Percentiles rank a stretch among this genome's conserved stretches.
Evolutionary conservation across 768 basidiomycete species (phyloP).

Genomic region (Asterophora parasitica): DNA sequence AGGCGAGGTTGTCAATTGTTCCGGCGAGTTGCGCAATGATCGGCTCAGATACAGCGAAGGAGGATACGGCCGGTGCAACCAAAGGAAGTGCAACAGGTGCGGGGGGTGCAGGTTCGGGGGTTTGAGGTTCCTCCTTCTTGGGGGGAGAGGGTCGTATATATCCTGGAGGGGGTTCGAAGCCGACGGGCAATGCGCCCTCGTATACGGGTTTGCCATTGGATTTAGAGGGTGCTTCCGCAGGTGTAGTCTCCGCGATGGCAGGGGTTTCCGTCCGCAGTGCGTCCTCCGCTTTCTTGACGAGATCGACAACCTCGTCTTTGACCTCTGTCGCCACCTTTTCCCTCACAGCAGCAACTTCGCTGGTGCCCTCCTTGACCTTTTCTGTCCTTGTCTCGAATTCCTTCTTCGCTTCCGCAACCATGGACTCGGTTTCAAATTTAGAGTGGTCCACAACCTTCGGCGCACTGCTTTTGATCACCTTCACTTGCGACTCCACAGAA

Average conservation of each 20-base stretch:
- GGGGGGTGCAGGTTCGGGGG: conserved; percentile 26
- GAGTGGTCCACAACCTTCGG: conserved; percentile 36
- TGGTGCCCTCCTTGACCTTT: conserved; percentile 12
- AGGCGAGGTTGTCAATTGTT: conserved; percentile 89
- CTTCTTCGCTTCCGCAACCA: conserved; percentile 44
- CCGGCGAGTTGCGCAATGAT: conserved; percentile 87
- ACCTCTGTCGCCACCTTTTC: conserved; percentile 31
- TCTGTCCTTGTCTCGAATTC: conserved; percentile 29
- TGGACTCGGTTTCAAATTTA: conserved; percentile 40
- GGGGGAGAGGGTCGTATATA: conserved; percentile 60
- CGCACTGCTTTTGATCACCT: conserved; percentile 36
- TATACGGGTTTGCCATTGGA: conserved; percentile 46
- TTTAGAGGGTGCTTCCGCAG: conserved; percentile 12
- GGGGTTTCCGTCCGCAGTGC: conserved; percentile 41
- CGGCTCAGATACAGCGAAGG: conserved; percentile 76
- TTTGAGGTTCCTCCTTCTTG: conserved; percentile 32
- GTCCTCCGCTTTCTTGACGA: conserved; percentile 69
- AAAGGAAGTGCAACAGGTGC: conserved; percentile 56
- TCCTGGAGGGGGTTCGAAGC: conserved; percentile 91
- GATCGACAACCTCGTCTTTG: conserved; percentile 60
- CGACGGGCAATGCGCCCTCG: conserved; percentile 75
- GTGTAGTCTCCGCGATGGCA: conserved; percentile 11
- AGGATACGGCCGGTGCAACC: conserved; percentile 74
- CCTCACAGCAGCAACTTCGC: conserved; percentile 15
- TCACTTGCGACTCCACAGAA: conserved; percentile 28